These are phyloP conservation scores for Vitis hybrid DNA, from an alignment of 177 flowering plant species.

Conservation along the genomic window DNA sequence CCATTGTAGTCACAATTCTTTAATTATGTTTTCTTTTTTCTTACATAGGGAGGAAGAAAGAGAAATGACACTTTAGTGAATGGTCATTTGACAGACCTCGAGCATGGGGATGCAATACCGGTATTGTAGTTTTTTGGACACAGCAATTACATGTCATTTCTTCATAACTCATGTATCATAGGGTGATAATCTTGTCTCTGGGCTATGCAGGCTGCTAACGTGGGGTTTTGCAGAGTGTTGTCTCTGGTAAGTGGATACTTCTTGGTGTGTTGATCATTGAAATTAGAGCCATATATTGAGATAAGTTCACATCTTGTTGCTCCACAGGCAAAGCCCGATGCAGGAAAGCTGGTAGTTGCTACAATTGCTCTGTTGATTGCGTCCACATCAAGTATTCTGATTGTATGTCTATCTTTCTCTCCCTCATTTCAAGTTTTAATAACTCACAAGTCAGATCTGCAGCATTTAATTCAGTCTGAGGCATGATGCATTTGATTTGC, in stretches of 20 bases:
- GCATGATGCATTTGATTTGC: background rate
- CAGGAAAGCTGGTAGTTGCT: conserved; percentile 59
- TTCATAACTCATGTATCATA: background rate
- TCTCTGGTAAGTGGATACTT: conserved; percentile 35
- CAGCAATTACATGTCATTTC: no score
- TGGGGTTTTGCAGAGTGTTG: conserved; percentile 47
- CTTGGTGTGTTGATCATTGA: background rate
- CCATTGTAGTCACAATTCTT: no score
- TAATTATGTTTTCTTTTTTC: background rate
- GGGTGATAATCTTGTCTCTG: conserved; percentile 5
- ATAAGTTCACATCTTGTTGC: conserved; percentile 1
- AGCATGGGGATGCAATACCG: conserved; percentile 71
- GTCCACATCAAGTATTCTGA: conserved; percentile 68
- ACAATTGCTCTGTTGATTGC: conserved; percentile 73
- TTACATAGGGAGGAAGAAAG: conserved; percentile 38
- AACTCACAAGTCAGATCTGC: background rate
- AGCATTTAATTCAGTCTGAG: background rate
- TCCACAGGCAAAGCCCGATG: conserved; percentile 71
- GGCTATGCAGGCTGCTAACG: conserved; percentile 46
- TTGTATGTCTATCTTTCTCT: conserved; percentile 48
- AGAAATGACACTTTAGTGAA: conserved; percentile 28
- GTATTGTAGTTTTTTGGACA: conserved; percentile 22
- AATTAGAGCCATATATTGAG: background rate
- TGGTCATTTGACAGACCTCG: conserved; percentile 45
- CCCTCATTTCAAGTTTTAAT: background rate